Evolutionary conservation across 192 early-diverging fungal species (phyloP).

Genomic region (Coemansia aciculifera): DNA sequence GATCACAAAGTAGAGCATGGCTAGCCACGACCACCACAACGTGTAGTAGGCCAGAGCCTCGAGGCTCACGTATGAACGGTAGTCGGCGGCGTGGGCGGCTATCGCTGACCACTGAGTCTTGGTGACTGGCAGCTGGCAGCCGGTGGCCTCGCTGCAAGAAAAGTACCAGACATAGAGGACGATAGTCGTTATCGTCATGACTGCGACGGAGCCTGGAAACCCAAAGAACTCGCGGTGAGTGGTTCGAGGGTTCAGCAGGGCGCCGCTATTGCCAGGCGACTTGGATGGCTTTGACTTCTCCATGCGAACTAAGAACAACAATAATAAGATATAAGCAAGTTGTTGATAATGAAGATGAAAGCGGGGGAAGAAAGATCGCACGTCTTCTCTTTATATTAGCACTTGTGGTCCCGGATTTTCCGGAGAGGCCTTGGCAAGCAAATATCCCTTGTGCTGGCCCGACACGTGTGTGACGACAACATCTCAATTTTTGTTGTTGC

Average conservation of each 20-base stretch:
- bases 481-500: neutral
- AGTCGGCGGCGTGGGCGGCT: conserved; percentile 49
- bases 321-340: neutral
- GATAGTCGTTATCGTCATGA: conserved; percentile 52
- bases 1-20: conserved; percentile 62
- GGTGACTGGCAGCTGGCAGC: conserved; percentile 57
- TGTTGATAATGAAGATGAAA: neutral
- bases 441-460: neutral
- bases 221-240: conserved; percentile 83
- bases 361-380: neutral
- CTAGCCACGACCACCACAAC: conserved; percentile 72
- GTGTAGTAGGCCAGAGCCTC: conserved; percentile 53
- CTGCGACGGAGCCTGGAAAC: conserved; percentile 59
- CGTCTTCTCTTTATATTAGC: neutral
- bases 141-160: conserved; percentile 36
- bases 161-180: conserved; percentile 55
- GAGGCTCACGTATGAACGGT: conserved; percentile 46
- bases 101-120: conserved; percentile 28
- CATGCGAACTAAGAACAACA: neutral
- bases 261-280: neutral
- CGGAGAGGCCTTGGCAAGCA: neutral
- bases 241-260: conserved; percentile 62
- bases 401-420: conserved; percentile 2
- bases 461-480: neutral
- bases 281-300: neutral